These are phyloP conservation scores for Dendrocalamus sinicus DNA, from an alignment of 176 grass and related monocot species.

Conservation along the genomic window DNA sequence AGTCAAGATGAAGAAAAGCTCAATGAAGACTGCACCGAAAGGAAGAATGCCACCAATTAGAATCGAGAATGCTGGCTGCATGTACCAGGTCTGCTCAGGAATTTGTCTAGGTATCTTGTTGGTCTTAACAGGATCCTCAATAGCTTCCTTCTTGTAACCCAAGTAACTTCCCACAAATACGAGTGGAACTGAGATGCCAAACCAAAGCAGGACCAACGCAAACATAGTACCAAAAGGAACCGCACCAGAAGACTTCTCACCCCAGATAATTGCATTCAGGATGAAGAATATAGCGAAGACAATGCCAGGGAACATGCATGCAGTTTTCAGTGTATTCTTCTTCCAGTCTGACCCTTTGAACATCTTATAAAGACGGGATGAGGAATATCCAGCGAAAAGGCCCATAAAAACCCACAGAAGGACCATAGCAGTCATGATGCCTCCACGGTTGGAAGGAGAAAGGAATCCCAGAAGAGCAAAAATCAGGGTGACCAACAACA, in stretches of 20 bases:
- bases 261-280: constrained; percentile 3
- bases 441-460: neutral
- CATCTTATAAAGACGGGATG: neutral
- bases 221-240: constrained; percentile 1
- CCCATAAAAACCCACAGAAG: neutral
- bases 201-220: neutral
- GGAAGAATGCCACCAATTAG: neutral
- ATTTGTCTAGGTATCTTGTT: neutral
- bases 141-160: neutral
- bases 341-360: neutral
- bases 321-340: neutral
- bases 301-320: constrained; percentile 1
- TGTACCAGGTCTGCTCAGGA: neutral
- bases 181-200: neutral
- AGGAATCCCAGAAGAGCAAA: constrained; percentile 8
- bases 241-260: neutral
- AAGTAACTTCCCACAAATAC: neutral
- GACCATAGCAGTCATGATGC: neutral
- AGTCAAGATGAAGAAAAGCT: constrained; percentile 2
- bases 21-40: neutral
- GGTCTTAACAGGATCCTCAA: neutral
- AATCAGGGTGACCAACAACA: constrained; percentile 2
- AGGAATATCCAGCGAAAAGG: neutral
- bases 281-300: neutral
- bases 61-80: neutral